Conservation (phyloP, 441 rosid species). For the Pelargonium myrrhifolium region DNA sequence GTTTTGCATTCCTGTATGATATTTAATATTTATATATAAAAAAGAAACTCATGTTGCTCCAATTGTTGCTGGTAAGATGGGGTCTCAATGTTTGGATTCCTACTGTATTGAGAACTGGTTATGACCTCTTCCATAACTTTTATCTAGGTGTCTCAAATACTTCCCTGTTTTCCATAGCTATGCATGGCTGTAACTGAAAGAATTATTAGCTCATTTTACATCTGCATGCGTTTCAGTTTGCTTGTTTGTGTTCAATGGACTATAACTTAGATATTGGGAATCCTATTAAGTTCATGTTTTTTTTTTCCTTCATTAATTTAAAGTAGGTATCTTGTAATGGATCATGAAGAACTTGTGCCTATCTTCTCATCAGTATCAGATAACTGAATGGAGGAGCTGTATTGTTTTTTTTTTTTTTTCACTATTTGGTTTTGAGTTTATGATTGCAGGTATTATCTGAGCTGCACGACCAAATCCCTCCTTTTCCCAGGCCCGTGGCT, state of each 20-base stretch:
- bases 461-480: constrained; percentile 89
- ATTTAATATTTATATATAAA: background rate
- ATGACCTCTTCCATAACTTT: constrained; percentile 2
- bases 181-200: background rate
- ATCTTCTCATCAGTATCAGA: background rate
- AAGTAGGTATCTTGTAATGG: background rate
- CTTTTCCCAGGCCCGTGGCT: constrained; percentile 67
- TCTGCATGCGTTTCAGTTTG: background rate
- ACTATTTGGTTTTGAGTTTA: constrained; percentile 15
- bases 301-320: background rate
- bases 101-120: background rate
- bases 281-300: background rate
- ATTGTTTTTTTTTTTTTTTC: background rate
- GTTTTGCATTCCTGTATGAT: background rate
- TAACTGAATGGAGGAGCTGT: constrained; percentile 4
- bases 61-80: background rate
- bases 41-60: background rate
- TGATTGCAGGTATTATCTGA: constrained; percentile 80
- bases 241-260: background rate
- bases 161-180: background rate
- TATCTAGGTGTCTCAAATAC: background rate
- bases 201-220: background rate
- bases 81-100: background rate
- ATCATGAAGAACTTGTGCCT: background rate
- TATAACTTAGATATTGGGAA: background rate